Evolutionary conservation across 108 stramenopile species (phyloP), one percentile per base, ranked within the genome.

Genomic region (Heterococcus sp.): DNA sequence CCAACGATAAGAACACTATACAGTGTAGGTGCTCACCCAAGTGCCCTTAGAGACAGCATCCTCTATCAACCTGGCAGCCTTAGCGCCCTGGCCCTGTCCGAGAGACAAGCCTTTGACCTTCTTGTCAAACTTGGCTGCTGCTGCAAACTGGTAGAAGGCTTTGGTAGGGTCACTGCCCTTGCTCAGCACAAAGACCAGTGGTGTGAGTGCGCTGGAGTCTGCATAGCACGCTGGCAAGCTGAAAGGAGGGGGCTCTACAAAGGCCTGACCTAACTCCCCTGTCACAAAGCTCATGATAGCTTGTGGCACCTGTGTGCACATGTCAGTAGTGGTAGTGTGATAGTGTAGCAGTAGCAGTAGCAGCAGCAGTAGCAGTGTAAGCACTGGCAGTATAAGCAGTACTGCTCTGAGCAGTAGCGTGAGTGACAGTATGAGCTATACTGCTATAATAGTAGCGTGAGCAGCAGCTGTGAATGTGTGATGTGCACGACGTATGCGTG

Each of bases 1-100:
- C n/a, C n/a, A n/a, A n/a, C n/a, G n/a, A n/a, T n/a, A n/a, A n/a
- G n/a, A n/a, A n/a, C n/a, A n/a, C n/a, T n/a, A n/a, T n/a, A n/a
- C n/a, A n/a, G n/a, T n/a, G n/a, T n/a, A n/a, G n/a, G n/a, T n/a
- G 30, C 78, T 79, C 58, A 79, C 91, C 91, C 91, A 91, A 37
- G 86, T 84, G 46, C 91, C 91, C 68, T 85, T 78, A 28, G 84
- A 83, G 2, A 34, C 79, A 8, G 85, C 87, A 30, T 87, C 87
- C 39, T 87, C 85, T 30, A 87, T 87, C 66, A 87, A 14, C 21
- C 85, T 35, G 2, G 76, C 32, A 0, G 87, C 87, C 30, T 87
- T 87, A 1, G 77, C 30, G 26, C 87, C 87, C 83, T 87, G 87
- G 0, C 87, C 87, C 75, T 87, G 87, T 0, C 87, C 87, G 4